phyloP scores from a whole-genome alignment of 768 basidiomycete species.

The Panus rudis region DNA sequence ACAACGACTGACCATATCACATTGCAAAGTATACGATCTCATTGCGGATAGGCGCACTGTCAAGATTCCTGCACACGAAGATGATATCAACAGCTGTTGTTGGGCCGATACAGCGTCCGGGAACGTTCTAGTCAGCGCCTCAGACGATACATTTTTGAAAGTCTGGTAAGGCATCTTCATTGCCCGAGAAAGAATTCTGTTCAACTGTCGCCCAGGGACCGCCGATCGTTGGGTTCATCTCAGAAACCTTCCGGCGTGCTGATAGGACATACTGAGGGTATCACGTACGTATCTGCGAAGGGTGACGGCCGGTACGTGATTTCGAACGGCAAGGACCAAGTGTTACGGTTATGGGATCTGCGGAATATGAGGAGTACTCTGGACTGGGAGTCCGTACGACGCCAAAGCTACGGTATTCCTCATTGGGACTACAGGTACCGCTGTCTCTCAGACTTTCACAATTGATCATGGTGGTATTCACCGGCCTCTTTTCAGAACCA shows the following conservation, averaged over 20 bases:
- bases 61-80: constrained; percentile 77
- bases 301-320: constrained; percentile 95
- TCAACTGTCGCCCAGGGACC: constrained; percentile 40
- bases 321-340: constrained; percentile 95
- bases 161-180: constrained; percentile 57
- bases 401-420: constrained; percentile 45
- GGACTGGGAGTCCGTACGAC: constrained; percentile 53
- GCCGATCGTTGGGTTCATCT: constrained; percentile 37
- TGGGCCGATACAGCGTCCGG: constrained; percentile 93
- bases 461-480: neutral
- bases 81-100: constrained; percentile 93
- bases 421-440: constrained; percentile 81
- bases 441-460: neutral
- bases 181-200: neutral
- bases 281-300: constrained; percentile 91
- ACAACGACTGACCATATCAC: neutral
- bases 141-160: constrained; percentile 92
- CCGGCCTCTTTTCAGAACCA: constrained; percentile 37
- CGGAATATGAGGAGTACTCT: constrained; percentile 80
- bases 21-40: constrained; percentile 77
- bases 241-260: constrained; percentile 86
- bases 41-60: constrained; percentile 71
- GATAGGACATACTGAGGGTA: constrained; percentile 93
- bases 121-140: constrained; percentile 91
- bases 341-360: constrained; percentile 86